Evolutionary conservation across 148 eudicot genomes (phyloP).

Genomic region (Heliamphora exappendiculata): DNA sequence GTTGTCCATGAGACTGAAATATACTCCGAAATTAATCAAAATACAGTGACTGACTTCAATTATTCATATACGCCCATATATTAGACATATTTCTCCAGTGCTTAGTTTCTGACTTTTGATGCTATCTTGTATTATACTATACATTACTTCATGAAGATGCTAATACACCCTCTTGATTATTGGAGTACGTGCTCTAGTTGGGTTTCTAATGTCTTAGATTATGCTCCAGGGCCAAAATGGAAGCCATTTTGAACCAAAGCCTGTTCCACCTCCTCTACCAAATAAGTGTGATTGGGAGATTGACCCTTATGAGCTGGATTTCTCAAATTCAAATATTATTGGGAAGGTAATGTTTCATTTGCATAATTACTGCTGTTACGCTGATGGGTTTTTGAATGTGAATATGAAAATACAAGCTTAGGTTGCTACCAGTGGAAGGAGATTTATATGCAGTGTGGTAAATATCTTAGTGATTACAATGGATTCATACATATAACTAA

Average conservation of each 20-base stretch:
- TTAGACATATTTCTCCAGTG: background rate
- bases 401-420: background rate
- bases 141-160: background rate
- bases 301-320: slow-evolving; percentile 87
- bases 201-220: slow-evolving; percentile 11
- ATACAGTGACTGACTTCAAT: background rate
- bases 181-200: background rate
- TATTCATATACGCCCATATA: background rate
- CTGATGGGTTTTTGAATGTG: background rate
- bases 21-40: background rate
- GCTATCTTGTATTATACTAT: background rate
- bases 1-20: background rate
- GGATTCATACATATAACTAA: background rate
- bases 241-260: slow-evolving; percentile 90
- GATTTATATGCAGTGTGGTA: background rate
- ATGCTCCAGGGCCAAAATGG: slow-evolving; percentile 90
- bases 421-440: background rate
- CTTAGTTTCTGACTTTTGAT: slow-evolving; percentile 5
- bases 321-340: slow-evolving; percentile 56
- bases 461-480: background rate
- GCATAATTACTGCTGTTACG: background rate
- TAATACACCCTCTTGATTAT: slow-evolving; percentile 1
- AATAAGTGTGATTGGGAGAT: slow-evolving; percentile 97
- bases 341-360: slow-evolving; percentile 66
- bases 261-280: slow-evolving; percentile 85